Evolutionary conservation across 352 stramenopile genomes (phyloP).

Genomic region (Phytophthora cactorum): DNA sequence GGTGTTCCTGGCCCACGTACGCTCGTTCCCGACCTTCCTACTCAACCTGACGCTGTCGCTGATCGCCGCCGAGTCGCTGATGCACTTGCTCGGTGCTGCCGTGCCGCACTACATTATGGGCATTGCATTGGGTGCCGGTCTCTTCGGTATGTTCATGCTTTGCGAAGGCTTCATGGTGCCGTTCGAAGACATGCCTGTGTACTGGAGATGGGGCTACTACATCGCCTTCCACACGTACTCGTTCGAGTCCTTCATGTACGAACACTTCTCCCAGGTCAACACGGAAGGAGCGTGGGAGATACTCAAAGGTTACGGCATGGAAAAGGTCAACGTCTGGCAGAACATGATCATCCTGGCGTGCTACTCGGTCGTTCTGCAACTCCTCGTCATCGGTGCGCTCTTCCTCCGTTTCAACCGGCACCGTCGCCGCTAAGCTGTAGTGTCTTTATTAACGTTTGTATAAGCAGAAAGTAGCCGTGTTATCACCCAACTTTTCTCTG

Average conservation of each 20-base stretch:
- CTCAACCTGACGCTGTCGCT: constrained; percentile 82
- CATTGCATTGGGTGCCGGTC: constrained; percentile 77
- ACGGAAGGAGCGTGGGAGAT: constrained; percentile 33
- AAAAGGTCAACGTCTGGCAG: constrained; percentile 49
- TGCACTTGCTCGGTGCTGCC: constrained; percentile 79
- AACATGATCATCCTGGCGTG: constrained; percentile 66
- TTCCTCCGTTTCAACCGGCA: constrained; percentile 46
- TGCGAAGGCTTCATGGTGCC: constrained; percentile 90
- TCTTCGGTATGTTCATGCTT: constrained; percentile 91
- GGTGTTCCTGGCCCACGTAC: constrained; percentile 56
- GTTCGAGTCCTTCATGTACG: constrained; percentile 88
- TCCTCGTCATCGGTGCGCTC: constrained; percentile 54
- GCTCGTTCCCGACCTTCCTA: constrained; percentile 71
- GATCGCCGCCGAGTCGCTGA: constrained; percentile 79
- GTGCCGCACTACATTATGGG: constrained; percentile 90
- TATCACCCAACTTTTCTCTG: no score
- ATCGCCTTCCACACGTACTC: constrained; percentile 89
- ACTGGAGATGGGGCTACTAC: constrained; percentile 89
- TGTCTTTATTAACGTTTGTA: constrained; percentile 36
- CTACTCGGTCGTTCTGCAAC: constrained; percentile 59
- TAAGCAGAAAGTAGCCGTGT: constrained; percentile 1
- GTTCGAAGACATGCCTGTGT: constrained; percentile 60
- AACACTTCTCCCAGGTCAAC: constrained; percentile 63
- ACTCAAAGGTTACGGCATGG: constrained; percentile 62
- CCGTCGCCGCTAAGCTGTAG: constrained; percentile 32